A percentile compares a stretch with the other conserved stretches of the same genome.
These are phyloP conservation scores for Penicillium manginii DNA, from an alignment of 495 filamentous ascomycete genomes.

Conservation along the genomic window DNA sequence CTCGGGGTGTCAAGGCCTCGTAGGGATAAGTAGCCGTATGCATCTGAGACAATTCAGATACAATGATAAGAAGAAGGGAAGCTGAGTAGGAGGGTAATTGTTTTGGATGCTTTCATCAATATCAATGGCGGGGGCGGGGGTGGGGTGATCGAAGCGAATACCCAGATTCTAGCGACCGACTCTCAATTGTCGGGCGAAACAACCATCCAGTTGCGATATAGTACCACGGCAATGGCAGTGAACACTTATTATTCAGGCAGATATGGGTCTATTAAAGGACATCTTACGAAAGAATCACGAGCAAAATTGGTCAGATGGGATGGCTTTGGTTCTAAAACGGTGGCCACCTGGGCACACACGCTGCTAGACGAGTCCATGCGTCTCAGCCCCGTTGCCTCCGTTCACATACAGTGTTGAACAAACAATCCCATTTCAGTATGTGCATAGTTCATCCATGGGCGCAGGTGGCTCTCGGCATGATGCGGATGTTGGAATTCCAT, in stretches of 20 bases:
- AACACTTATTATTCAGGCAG: slow-evolving; percentile 13
- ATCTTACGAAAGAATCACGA: slow-evolving; percentile 6
- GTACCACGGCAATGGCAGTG: slow-evolving; percentile 10
- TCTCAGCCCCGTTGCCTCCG: slow-evolving; percentile 14
- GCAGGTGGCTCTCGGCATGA: slow-evolving; percentile 5
- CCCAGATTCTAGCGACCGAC: slow-evolving; percentile 9
- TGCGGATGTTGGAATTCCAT: slow-evolving; percentile 10
- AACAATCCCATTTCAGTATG: slow-evolving; percentile 18
- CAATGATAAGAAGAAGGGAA: no score
- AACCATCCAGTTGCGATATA: slow-evolving; percentile 11
- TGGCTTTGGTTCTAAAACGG: slow-evolving; percentile 7
- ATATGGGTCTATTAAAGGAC: slow-evolving; percentile 7
- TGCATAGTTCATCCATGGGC: slow-evolving; percentile 11
- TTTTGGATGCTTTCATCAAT: slow-evolving; percentile 11
- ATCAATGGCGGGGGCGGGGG: slow-evolving; percentile 11
- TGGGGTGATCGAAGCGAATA: slow-evolving; percentile 9
- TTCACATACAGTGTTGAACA: slow-evolving; percentile 14
- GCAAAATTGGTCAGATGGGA: slow-evolving; percentile 9
- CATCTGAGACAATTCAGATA: no score
- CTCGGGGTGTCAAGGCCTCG: no score
- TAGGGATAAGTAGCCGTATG: no score
- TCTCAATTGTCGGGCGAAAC: slow-evolving; percentile 15
- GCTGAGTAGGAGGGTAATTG: background rate
- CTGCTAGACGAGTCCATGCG: slow-evolving; percentile 17
- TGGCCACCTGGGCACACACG: slow-evolving; percentile 9